Conservation (phyloP, 129 eudicot species). For the Flaveria bidentis region DNA sequence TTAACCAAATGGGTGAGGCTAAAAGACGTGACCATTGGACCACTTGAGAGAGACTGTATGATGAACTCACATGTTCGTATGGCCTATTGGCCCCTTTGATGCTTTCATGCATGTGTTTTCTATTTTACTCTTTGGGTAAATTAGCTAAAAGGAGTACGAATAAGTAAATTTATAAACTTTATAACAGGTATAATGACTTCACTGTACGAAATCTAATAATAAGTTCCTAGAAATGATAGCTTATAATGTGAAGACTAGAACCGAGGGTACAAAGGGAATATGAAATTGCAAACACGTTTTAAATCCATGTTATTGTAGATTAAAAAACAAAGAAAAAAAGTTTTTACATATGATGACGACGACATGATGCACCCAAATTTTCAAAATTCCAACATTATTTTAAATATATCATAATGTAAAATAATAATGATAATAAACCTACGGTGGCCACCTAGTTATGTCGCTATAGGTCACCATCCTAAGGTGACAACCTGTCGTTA, state of each 20-base stretch:
- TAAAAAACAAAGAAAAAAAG: no score
- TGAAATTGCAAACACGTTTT: neutral
- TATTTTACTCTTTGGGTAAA: neutral
- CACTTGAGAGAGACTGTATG: slow-evolving; percentile 24
- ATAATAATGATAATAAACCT: no score
- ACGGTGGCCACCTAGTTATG: no score
- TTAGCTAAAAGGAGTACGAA: neutral
- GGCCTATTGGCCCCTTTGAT: slow-evolving; percentile 26
- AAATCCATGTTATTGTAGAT: no score
- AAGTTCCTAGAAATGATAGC: neutral
- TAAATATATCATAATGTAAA: no score
- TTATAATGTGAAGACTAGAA: neutral
- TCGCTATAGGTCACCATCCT: no score
- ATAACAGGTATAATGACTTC: neutral
- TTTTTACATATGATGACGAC: no score
- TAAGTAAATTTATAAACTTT: slow-evolving; percentile 2
- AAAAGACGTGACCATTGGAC: slow-evolving; percentile 17
- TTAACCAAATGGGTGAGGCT: neutral
- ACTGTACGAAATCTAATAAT: no score
- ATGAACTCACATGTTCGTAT: slow-evolving; percentile 32
- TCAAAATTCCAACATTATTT: no score
- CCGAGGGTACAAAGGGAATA: neutral
- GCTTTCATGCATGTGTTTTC: neutral
- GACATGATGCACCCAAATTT: no score
- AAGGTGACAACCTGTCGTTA: no score